Conservation (phyloP, 352 stramenopile genomes). For the Phytophthora kernoviae region DNA sequence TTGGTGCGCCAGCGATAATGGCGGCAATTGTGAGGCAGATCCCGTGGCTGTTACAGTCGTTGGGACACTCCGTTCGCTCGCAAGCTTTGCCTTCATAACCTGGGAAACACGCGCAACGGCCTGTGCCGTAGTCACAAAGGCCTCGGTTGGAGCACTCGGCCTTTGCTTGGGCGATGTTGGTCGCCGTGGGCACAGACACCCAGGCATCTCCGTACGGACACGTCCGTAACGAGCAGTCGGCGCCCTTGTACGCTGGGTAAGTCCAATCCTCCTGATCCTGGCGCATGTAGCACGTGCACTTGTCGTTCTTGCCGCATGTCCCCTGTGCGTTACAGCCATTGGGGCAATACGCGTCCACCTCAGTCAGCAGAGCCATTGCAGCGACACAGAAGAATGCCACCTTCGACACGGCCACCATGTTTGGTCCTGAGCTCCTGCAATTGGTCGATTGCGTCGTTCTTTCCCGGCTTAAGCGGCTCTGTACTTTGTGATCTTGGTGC, state of each 20-base stretch:
- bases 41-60: constrained; percentile 93
- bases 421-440: constrained; percentile 7
- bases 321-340: constrained; percentile 89
- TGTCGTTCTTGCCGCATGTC: constrained; percentile 88
- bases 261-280: constrained; percentile 46
- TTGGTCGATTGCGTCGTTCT: background rate
- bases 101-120: constrained; percentile 90
- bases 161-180: constrained; percentile 78
- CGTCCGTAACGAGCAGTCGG: constrained; percentile 82
- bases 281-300: constrained; percentile 92
- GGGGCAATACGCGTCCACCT: constrained; percentile 67
- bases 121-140: constrained; percentile 90
- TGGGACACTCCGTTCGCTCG: constrained; percentile 93
- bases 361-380: constrained; percentile 35
- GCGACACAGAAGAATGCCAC: constrained; percentile 44
- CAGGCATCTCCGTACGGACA: constrained; percentile 76
- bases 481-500: constrained; percentile 7
- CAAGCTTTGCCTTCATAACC: constrained; percentile 93
- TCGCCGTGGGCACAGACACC: constrained; percentile 55
- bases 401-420: constrained; percentile 50
- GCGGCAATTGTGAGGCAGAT: constrained; percentile 93
- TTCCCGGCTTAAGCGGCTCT: too few relatives aligned
- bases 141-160: constrained; percentile 95
- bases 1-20: constrained; percentile 58
- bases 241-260: constrained; percentile 71